A percentile compares a stretch with the other conserved stretches of the same genome.
Conservation (phyloP, 2,329 filamentous ascomycete species). For the Thermoascus crustaceus region DNA sequence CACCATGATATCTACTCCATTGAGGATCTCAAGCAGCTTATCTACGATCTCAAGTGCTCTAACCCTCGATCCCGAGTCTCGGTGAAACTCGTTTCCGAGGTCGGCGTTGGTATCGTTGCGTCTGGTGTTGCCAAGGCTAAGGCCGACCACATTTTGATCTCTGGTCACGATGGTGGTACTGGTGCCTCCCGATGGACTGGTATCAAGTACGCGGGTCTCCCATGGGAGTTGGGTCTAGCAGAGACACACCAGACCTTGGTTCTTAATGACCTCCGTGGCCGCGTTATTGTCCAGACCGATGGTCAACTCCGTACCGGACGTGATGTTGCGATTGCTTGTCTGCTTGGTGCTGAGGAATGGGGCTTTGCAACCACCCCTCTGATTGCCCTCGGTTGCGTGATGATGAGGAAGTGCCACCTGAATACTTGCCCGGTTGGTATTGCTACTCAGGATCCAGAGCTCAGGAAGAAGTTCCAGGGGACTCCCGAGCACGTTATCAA, state of each 20-base stretch:
- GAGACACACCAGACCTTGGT: conserved; percentile 96
- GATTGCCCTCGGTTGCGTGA: conserved; percentile 94
- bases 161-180: conserved; percentile 92
- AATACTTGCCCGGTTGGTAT: conserved; percentile 82
- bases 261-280: conserved; percentile 87
- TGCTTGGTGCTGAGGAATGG: conserved; percentile 97
- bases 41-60: conserved; percentile 95
- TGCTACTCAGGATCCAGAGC: conserved; percentile 87
- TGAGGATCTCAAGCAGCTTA: conserved; percentile 93
- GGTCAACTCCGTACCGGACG: conserved; percentile 87
- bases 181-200: conserved; percentile 96
- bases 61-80: conserved; percentile 88
- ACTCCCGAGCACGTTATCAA: conserved; percentile 96
- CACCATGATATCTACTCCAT: conserved; percentile 99
- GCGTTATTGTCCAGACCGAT: conserved; percentile 93
- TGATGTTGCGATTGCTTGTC: conserved; percentile 87
- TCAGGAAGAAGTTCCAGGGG: conserved; percentile 87
- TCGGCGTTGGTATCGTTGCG: conserved; percentile 93
- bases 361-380: conserved; percentile 91
- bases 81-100: conserved; percentile 95
- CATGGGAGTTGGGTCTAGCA: conserved; percentile 92
- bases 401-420: conserved; percentile 68
- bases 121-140: conserved; percentile 97
- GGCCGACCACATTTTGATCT: conserved; percentile 93
- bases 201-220: conserved; percentile 96